Conservation (phyloP, 2,329 filamentous ascomycete species). For the Colletotrichum cuscutae region DNA sequence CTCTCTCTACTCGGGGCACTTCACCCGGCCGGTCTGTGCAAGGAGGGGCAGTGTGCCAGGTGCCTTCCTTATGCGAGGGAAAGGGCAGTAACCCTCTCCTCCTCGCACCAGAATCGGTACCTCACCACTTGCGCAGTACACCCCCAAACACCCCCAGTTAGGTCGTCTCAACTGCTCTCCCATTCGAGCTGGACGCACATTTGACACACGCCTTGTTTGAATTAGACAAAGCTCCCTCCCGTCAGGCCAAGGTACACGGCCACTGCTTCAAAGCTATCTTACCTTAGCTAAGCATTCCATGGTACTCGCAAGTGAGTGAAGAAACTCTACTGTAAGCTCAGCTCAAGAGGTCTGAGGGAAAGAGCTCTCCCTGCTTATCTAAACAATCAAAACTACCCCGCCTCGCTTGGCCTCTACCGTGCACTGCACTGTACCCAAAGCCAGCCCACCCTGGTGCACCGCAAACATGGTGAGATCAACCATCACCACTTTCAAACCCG, state of each 20-base stretch:
- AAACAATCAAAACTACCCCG: neutral
- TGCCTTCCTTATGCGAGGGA: constrained; percentile 11
- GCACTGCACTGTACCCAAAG: neutral
- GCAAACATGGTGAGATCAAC: constrained; percentile 8
- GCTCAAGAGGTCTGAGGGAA: no score
- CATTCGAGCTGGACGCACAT: neutral
- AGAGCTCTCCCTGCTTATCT: neutral
- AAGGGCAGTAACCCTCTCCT: constrained; percentile 31
- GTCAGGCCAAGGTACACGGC: neutral
- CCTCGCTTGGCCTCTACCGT: neutral
- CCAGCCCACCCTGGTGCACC: neutral
- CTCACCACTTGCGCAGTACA: neutral
- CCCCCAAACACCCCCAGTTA: neutral
- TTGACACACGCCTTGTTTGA: constrained; percentile 28
- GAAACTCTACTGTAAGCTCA: no score
- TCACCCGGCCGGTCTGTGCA: neutral
- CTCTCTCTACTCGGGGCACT: neutral
- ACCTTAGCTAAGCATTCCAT: neutral
- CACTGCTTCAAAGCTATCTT: neutral
- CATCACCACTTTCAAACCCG: constrained; percentile 6
- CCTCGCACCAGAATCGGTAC: constrained; percentile 24
- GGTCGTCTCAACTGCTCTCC: neutral
- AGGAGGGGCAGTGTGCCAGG: constrained; percentile 3
- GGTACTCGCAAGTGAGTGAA: neutral
- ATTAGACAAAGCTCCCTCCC: constrained; percentile 20